Conservation (phyloP, 2,329 filamentous ascomycete genomes). For the Fusarium abutilonis region DNA sequence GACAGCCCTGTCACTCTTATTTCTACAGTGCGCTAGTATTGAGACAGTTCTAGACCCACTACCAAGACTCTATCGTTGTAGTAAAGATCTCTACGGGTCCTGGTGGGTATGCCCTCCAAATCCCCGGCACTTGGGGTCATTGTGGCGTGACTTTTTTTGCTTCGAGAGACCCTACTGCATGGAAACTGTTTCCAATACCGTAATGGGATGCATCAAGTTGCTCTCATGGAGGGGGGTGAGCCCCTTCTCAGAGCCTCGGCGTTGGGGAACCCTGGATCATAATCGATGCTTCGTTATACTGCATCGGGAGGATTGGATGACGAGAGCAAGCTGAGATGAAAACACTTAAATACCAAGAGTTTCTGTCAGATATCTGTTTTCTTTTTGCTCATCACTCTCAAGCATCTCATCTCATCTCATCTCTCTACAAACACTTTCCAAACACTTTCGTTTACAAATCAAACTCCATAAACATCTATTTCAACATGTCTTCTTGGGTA, state of each 20-base stretch:
- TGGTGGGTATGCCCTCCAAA: not conserved
- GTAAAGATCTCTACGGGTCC: not conserved
- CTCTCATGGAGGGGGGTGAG: not conserved
- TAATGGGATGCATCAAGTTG: constrained; percentile 1
- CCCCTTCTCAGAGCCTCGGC: constrained; percentile 1
- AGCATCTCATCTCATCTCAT: not conserved
- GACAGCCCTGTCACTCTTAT: constrained; percentile 5
- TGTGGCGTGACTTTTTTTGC: constrained; percentile 8
- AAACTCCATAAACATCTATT: not conserved
- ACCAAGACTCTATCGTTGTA: not conserved
- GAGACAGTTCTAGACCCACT: constrained; percentile 15
- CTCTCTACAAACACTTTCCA: too few relatives aligned
- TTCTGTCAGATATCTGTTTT: not conserved
- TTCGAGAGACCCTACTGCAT: not conserved
- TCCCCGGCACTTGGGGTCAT: not conserved
- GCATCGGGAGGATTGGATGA: not conserved
- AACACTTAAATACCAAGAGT: constrained; percentile 7
- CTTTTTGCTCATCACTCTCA: not conserved
- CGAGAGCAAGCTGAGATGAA: not conserved
- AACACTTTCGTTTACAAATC: too few relatives aligned
- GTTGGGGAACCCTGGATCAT: not conserved
- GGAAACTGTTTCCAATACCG: not conserved
- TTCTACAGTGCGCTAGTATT: not conserved
- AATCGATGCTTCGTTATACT: not conserved
- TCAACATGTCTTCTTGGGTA: constrained; percentile 27